Evolutionary conservation across 331 rosid genomes (phyloP).

Genomic region (Pyrus hybrid): DNA sequence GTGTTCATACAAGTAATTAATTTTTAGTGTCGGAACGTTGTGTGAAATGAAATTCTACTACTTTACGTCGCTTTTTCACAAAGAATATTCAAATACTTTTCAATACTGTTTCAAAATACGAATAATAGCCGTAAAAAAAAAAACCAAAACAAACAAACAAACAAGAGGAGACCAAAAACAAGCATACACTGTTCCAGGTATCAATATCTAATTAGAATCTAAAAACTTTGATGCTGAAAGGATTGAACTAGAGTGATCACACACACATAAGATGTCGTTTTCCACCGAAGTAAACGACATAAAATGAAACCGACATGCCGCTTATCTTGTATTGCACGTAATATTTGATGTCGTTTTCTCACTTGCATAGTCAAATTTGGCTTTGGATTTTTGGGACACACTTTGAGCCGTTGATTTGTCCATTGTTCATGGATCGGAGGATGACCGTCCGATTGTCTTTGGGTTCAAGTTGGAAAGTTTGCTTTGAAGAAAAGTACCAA

Average conservation of each 20-base stretch:
- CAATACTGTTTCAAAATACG: neutral
- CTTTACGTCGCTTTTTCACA: too few species aligned
- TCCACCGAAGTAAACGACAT: slow-evolving; percentile 16
- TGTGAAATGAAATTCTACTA: too few species aligned
- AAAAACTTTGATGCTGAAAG: slow-evolving; percentile 4
- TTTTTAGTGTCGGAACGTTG: neutral
- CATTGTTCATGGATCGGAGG: neutral
- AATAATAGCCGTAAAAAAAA: neutral
- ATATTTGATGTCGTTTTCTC: neutral
- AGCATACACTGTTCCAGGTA: neutral
- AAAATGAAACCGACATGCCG: neutral
- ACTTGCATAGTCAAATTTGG: neutral
- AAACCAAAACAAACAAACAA: too few species aligned
- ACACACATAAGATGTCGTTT: neutral
- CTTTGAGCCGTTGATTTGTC: neutral
- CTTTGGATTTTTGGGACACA: neutral
- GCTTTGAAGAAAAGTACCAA: neutral
- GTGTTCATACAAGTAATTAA: neutral
- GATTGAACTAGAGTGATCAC: neutral
- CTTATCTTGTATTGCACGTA: neutral
- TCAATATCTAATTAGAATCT: neutral
- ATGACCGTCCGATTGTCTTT: neutral
- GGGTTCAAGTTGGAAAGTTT: neutral
- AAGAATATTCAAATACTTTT: too few species aligned
- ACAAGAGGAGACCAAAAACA: neutral